Conservation (phyloP, 257 asterid species). For the Jasminum sambac region DNA sequence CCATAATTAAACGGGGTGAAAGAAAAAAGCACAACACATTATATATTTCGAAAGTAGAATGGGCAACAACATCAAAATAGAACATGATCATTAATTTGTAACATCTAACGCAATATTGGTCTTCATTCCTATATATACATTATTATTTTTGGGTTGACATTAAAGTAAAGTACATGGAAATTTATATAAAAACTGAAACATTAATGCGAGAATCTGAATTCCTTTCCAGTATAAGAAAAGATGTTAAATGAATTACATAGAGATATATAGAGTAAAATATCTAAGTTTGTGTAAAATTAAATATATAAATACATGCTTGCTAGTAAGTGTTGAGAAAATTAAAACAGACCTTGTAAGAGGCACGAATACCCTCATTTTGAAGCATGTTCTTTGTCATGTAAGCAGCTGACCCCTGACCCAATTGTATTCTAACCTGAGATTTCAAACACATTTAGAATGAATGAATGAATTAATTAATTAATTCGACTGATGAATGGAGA, state of each 20-base stretch:
- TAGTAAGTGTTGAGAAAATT: too few species aligned
- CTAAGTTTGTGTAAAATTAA: not conserved
- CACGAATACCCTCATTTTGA: slow-evolving; percentile 76
- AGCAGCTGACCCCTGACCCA: too few species aligned
- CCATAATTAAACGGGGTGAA: not conserved
- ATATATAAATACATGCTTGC: too few species aligned
- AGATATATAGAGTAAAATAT: too few species aligned
- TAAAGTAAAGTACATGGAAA: too few species aligned
- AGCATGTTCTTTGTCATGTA: slow-evolving; percentile 87
- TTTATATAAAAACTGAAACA: not conserved
- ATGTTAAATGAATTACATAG: not conserved
- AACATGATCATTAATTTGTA: not conserved
- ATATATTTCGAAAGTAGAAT: not conserved
- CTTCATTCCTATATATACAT: too few species aligned
- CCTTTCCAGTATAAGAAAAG: not conserved
- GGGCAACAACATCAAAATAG: not conserved
- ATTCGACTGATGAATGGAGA: slow-evolving; percentile 12
- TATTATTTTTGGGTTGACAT: too few species aligned
- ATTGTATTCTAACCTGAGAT: slow-evolving; percentile 85
- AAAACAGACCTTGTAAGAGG: slow-evolving; percentile 80
- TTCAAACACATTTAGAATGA: slow-evolving; percentile 17
- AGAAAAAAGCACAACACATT: not conserved
- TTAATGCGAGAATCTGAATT: not conserved
- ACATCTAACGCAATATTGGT: not conserved
- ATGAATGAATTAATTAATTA: too few species aligned